Evolutionary conservation across 331 rosid genomes (phyloP).

Genomic region (Quercus tomentella): DNA sequence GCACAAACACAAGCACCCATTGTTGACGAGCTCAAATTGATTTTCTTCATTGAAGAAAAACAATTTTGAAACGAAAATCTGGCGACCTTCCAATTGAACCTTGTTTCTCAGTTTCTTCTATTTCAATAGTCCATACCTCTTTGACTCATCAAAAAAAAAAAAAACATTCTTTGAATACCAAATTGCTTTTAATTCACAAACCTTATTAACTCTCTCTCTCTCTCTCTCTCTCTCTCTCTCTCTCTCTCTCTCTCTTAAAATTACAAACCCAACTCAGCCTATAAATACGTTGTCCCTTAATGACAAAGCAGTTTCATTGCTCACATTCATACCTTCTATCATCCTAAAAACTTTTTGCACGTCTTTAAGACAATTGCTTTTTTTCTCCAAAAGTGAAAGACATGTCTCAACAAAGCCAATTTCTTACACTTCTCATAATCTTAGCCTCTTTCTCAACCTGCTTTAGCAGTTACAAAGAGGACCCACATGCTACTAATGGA

Average conservation of each 20-base stretch:
- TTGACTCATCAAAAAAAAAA: background rate
- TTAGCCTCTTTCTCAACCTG: conserved; percentile 36
- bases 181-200: conserved; percentile 15
- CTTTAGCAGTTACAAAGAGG: conserved; percentile 25
- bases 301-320: conserved; percentile 9
- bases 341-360: background rate
- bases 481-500: conserved; percentile 11
- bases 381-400: conserved; percentile 7
- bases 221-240: conserved; percentile 20
- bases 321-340: conserved; percentile 18
- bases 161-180: conserved; percentile 6
- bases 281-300: conserved; percentile 23
- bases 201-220: background rate
- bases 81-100: conserved; percentile 27
- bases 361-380: background rate
- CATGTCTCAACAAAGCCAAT: conserved; percentile 28
- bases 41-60: background rate
- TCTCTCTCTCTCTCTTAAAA: background rate
- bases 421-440: conserved; percentile 24
- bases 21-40: conserved; percentile 18
- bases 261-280: conserved; percentile 5
- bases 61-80: conserved; percentile 16
- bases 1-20: conserved; percentile 42
- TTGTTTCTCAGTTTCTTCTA: conserved; percentile 28
- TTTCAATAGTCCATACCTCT: conserved; percentile 15